Evolutionary conservation across 2,329 filamentous ascomycete genomes (phyloP), one percentile per base, ranked within the genome.

Genomic region (Colletotrichum costaricense): DNA sequence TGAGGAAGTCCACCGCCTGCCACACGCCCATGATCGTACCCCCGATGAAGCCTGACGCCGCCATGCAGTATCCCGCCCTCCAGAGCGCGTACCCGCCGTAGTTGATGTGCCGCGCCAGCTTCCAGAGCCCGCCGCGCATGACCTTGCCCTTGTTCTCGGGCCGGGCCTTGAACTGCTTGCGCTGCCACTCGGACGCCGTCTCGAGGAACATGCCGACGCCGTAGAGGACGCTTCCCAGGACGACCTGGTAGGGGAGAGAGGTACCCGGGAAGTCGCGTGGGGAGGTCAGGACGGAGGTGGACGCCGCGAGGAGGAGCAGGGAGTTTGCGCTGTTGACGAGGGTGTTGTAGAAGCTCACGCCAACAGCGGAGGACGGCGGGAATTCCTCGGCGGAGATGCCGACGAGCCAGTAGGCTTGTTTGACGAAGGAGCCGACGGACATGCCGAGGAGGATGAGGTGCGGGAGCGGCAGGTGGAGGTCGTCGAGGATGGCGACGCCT

Each of bases 391-490:
- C 80, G 22, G 84, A 86, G 2, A 89, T 79, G 30, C 76, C 76
- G 1, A 83, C 77, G 16, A 87, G 80, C 87, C 88, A 90, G 80
- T 87, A 87, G 76, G 88, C 86, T 72, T 92, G 90, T 82, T 92
- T 92, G 33, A 87, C 70, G 28, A 85, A 82, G 52, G 83, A 85
- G 67, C 86, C 90, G 55, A 84, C 81, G 26, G 87, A 83, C 87
- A 92, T 90, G 66, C 80, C 81, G 6, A 91, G 79, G 9, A 92
- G 80, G 58, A 90, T 81, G 9, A 86, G 80, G 30, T 86, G 82
- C 75, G 88, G 86, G 0, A 85, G 86, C 22, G 87, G 88, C 0
- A 91, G 84, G 12, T 83, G 84, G 3, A 88, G 78, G 33, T 77
- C 76, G 75, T 87, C 83, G 74, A 88, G 52, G 63, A 76, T 35